These are phyloP conservation scores for Phytophthora tubulina DNA, from an alignment of 352 stramenopile species.

Conservation along the genomic window DNA sequence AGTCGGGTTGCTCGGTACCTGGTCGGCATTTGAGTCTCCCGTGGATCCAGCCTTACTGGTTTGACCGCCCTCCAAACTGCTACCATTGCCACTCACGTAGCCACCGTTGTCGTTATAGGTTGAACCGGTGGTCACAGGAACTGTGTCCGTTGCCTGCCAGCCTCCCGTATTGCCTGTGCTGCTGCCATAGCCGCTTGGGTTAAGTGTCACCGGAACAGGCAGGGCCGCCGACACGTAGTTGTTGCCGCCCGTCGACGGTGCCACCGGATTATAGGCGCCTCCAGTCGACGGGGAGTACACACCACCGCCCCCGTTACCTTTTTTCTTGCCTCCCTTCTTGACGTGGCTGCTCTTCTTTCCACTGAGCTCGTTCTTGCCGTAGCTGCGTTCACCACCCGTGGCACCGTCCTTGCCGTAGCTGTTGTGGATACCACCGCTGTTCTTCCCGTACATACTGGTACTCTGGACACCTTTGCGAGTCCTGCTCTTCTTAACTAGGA, in stretches of 20 bases:
- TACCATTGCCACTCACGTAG: not conserved
- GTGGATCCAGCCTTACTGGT: not conserved
- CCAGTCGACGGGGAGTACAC: not conserved
- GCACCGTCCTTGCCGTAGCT: not conserved
- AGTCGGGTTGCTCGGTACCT: not conserved
- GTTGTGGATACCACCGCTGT: not conserved
- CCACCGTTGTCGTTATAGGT: not conserved
- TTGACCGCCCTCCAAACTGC: constrained; percentile 1
- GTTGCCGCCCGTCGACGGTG: not conserved
- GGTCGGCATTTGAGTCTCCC: not conserved
- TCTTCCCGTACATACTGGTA: not conserved
- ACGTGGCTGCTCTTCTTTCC: not conserved
- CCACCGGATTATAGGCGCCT: not conserved
- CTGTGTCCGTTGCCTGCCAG: not conserved
- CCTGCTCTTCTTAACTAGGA: not conserved
- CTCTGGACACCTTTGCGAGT: not conserved
- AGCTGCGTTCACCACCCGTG: not conserved
- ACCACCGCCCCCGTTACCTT: not conserved
- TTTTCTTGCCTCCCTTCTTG: not conserved
- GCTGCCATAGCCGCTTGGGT: not conserved
- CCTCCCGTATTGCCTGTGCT: not conserved
- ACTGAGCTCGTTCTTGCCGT: not conserved
- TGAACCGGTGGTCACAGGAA: not conserved
- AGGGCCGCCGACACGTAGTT: not conserved
- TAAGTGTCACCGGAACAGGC: constrained; percentile 13